Evolutionary conservation across 139 green algal species (phyloP).

Genomic region (Desmodesmus armatus): DNA sequence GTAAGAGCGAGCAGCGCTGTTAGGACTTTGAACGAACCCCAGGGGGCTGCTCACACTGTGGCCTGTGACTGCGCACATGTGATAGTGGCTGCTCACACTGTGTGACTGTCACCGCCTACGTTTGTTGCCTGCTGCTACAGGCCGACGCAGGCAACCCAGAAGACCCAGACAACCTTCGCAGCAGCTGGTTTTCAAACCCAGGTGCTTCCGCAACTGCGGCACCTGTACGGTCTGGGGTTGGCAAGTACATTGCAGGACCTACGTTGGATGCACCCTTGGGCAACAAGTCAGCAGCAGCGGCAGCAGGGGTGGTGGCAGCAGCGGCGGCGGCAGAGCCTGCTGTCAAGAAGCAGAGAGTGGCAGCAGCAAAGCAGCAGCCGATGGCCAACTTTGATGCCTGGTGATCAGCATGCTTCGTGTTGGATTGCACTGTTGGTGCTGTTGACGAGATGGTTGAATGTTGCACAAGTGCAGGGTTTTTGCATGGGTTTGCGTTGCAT

Average conservation of each 20-base stretch:
- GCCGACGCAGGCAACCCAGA: slow-evolving; percentile 34
- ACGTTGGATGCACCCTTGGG: not conserved
- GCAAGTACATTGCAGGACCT: slow-evolving; percentile 69
- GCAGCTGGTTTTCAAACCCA: slow-evolving; percentile 65
- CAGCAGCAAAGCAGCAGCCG: slow-evolving; percentile 11
- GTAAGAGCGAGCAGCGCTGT: not conserved
- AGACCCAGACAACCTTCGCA: slow-evolving; percentile 33
- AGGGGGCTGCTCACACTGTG: too few relatives aligned
- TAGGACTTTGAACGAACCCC: not conserved
- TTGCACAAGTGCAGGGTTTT: not conserved
- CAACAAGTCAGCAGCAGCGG: not conserved
- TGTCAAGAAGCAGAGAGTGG: slow-evolving; percentile 34
- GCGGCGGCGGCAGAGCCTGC: slow-evolving; percentile 4
- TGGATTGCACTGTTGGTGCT: too few relatives aligned
- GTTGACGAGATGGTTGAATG: too few relatives aligned
- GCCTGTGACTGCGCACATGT: not conserved
- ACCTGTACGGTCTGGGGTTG: slow-evolving; percentile 58
- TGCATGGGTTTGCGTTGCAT: not conserved
- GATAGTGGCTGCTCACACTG: not conserved
- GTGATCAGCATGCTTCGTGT: not conserved
- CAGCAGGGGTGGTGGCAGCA: not conserved
- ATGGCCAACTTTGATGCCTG: slow-evolving; percentile 33
- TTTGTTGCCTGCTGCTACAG: slow-evolving; percentile 18
- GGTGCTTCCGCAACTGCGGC: not conserved
- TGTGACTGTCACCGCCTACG: too few relatives aligned